Evolutionary conservation across 306 rosid genomes (phyloP).

Genomic region (Purshia tridentata): DNA sequence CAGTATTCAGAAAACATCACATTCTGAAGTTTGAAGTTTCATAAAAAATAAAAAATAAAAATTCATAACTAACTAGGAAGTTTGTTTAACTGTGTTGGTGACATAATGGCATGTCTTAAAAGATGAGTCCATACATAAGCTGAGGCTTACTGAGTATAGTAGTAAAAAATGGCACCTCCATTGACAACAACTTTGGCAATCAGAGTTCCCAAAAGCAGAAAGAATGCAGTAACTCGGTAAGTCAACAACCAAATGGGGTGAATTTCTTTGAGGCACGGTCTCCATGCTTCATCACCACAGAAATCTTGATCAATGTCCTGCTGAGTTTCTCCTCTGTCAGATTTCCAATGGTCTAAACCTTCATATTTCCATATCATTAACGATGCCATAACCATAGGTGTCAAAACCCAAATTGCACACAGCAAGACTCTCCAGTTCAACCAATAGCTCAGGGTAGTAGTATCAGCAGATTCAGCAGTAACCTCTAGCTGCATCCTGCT

Average conservation of each 20-base stretch:
- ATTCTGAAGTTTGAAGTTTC: neutral
- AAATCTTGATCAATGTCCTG: slow-evolving; percentile 26
- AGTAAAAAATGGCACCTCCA: slow-evolving; percentile 44
- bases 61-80: neutral
- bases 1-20: slow-evolving; percentile 35
- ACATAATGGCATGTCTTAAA: neutral
- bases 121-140: slow-evolving; percentile 7
- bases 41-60: neutral
- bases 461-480: slow-evolving; percentile 37
- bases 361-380: slow-evolving; percentile 50
- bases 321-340: slow-evolving; percentile 39
- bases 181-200: slow-evolving; percentile 39
- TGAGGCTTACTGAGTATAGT: slow-evolving; percentile 77
- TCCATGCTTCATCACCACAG: slow-evolving; percentile 58
- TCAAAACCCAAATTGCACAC: slow-evolving; percentile 53
- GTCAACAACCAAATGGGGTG: slow-evolving; percentile 67
- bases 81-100: neutral
- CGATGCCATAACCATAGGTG: slow-evolving; percentile 42
- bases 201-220: slow-evolving; percentile 44
- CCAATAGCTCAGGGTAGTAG: slow-evolving; percentile 69
- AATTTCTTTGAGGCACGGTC: slow-evolving; percentile 62
- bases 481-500: slow-evolving; percentile 55
- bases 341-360: slow-evolving; percentile 28
- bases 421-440: slow-evolving; percentile 64
- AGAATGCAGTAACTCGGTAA: slow-evolving; percentile 54